Conservation (phyloP, 768 basidiomycete genomes). For the Termitomyces sp. region DNA sequence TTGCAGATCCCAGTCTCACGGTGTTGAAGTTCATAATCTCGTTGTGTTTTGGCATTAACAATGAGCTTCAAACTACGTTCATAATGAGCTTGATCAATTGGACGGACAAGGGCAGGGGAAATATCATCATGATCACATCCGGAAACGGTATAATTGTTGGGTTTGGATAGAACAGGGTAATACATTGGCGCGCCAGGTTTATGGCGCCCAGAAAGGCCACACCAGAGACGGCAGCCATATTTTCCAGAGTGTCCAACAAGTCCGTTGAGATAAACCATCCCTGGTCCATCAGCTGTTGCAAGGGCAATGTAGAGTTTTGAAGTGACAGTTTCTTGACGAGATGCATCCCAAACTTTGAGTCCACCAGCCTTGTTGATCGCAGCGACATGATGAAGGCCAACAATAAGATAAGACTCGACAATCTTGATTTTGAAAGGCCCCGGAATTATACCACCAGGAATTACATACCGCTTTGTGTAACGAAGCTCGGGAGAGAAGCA, state of each 20-base stretch:
- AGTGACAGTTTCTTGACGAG: background rate
- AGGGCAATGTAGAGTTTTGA: constrained; percentile 18
- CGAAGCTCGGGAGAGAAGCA: constrained; percentile 21
- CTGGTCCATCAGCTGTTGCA: constrained; percentile 29
- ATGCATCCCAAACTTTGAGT: constrained; percentile 19
- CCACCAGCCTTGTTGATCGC: constrained; percentile 21
- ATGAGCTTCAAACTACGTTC: constrained; percentile 11
- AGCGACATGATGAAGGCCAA: constrained; percentile 25
- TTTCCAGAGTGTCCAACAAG: constrained; percentile 25
- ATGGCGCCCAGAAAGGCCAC: constrained; percentile 17
- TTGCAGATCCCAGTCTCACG: constrained; percentile 34
- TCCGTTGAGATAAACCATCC: constrained; percentile 24
- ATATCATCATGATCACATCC: constrained; percentile 24
- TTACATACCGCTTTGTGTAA: constrained; percentile 28
- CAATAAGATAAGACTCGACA: constrained; percentile 28
- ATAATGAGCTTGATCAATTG: constrained; percentile 13
- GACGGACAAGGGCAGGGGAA: background rate
- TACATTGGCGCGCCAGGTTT: constrained; percentile 21
- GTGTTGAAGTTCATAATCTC: constrained; percentile 15
- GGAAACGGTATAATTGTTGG: constrained; percentile 17
- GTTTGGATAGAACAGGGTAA: constrained; percentile 23
- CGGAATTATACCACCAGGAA: constrained; percentile 30
- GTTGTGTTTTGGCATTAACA: constrained; percentile 16
- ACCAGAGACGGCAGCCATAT: constrained; percentile 19
- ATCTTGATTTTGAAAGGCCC: constrained; percentile 32